A percentile compares a stretch with the other conserved stretches of the same genome.
Conservation (phyloP, 1,284 basidiomycete genomes). For the Puccinia brachypodii region DNA sequence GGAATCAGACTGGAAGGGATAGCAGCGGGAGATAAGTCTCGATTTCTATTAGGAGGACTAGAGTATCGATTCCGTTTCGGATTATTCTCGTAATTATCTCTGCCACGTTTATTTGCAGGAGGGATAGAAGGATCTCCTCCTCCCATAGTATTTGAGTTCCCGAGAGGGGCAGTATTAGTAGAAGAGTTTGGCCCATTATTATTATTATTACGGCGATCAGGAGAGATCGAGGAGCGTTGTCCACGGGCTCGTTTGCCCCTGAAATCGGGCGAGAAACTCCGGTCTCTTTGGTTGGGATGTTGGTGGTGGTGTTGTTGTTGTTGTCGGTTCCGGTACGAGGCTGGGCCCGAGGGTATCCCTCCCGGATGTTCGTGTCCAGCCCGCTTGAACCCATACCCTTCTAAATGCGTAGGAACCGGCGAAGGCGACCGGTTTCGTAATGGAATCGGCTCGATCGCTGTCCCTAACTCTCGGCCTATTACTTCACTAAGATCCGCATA, state of each 20-base stretch:
- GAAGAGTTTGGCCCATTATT: too few species aligned
- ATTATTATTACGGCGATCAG: conserved; percentile 43
- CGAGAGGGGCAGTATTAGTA: too few species aligned
- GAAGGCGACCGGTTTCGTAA: conserved; percentile 39
- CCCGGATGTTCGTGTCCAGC: neutral
- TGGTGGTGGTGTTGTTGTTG: neutral
- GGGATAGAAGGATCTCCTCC: neutral
- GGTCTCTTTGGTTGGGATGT: conserved; percentile 35
- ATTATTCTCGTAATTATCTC: conserved; percentile 37
- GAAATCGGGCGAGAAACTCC: conserved; percentile 44
- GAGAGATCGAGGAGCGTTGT: conserved; percentile 15
- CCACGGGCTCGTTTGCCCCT: conserved; percentile 26
- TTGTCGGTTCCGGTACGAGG: conserved; percentile 23
- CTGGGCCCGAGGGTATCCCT: conserved; percentile 30
- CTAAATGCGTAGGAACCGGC: conserved; percentile 18
- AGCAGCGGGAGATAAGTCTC: conserved; percentile 3
- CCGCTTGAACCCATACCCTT: conserved; percentile 35
- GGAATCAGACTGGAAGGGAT: neutral
- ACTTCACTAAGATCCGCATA: conserved; percentile 36
- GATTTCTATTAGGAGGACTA: conserved; percentile 14
- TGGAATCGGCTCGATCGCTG: conserved; percentile 39
- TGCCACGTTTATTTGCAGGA: neutral
- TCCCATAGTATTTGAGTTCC: too few species aligned
- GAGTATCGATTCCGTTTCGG: conserved; percentile 37
- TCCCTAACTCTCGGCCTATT: conserved; percentile 45